phyloP scores from a whole-genome alignment of 2,329 filamentous ascomycete genomes.

The Cordyceps militaris region DNA sequence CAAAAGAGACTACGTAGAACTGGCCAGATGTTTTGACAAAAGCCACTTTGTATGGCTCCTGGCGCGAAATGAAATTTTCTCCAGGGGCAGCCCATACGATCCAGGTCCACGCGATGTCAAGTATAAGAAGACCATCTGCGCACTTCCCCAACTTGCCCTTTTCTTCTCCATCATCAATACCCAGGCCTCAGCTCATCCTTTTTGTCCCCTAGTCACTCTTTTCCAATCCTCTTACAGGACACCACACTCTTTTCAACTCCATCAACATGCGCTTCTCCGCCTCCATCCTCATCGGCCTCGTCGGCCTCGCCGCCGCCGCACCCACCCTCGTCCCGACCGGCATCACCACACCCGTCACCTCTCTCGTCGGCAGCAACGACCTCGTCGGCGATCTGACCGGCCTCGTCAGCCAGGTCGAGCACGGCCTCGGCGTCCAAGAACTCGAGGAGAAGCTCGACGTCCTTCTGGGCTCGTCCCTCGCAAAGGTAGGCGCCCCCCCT shows the following conservation, averaged over 20 bases:
- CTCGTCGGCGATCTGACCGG: conserved; percentile 14
- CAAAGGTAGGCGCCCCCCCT: conserved; percentile 14
- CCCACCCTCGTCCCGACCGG: not conserved
- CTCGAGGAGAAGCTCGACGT: conserved; percentile 18
- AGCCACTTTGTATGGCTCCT: not conserved
- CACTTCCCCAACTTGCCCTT: not conserved
- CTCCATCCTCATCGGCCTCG: conserved; percentile 15
- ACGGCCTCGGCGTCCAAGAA: conserved; percentile 13
- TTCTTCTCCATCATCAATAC: not conserved
- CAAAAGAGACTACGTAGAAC: not conserved
- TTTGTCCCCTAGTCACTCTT: conserved; percentile 11
- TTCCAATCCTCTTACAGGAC: conserved; percentile 12
- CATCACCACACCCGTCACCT: not conserved
- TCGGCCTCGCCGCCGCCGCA: conserved; percentile 16
- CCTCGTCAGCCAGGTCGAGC: conserved; percentile 15
- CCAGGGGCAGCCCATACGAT: not conserved
- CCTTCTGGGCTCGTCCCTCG: conserved; percentile 15
- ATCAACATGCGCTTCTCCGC: conserved; percentile 19
- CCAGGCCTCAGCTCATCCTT: not conserved
- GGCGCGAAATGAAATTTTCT: no score
- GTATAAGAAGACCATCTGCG: conserved; percentile 2
- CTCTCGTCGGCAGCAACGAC: conserved; percentile 10
- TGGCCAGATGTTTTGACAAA: not conserved
- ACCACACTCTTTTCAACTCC: conserved; percentile 7
- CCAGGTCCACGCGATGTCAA: not conserved